Conservation (phyloP, 768 basidiomycete genomes). For the Boletus sp. region DNA sequence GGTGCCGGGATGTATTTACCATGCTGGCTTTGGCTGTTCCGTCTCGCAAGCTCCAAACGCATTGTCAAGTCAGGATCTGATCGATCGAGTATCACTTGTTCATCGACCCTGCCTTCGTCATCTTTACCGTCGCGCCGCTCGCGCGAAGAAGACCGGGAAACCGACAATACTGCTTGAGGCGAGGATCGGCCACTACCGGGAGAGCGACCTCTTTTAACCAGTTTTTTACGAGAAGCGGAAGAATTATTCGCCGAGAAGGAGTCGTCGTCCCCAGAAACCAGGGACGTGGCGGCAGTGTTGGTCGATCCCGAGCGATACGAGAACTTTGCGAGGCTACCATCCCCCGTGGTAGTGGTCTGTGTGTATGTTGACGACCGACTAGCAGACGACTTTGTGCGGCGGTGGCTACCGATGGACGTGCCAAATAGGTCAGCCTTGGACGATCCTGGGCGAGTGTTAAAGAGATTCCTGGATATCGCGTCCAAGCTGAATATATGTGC, state of each 20-base stretch:
- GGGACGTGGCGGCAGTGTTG: slow-evolving; percentile 57
- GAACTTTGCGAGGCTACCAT: slow-evolving; percentile 68
- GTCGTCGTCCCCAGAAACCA: slow-evolving; percentile 62
- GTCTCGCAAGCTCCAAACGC: slow-evolving; percentile 77
- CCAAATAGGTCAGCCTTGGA: slow-evolving; percentile 75
- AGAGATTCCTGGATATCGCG: slow-evolving; percentile 85
- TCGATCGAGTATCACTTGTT: slow-evolving; percentile 46
- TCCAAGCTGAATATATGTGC: slow-evolving; percentile 89
- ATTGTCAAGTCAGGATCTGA: slow-evolving; percentile 75
- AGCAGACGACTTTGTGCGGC: slow-evolving; percentile 57
- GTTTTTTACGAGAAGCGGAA: slow-evolving; percentile 46
- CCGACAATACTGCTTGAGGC: slow-evolving; percentile 32
- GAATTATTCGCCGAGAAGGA: slow-evolving; percentile 42
- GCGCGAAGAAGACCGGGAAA: slow-evolving; percentile 44
- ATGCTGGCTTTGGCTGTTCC: slow-evolving; percentile 78
- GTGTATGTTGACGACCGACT: slow-evolving; percentile 75
- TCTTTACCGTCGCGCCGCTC: slow-evolving; percentile 38
- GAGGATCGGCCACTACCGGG: slow-evolving; percentile 36
- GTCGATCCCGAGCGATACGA: slow-evolving; percentile 71
- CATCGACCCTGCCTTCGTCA: slow-evolving; percentile 44
- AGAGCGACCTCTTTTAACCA: slow-evolving; percentile 46
- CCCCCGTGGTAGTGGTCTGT: slow-evolving; percentile 62
- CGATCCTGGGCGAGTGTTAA: slow-evolving; percentile 65
- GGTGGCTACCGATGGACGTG: slow-evolving; percentile 64
- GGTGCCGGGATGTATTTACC: slow-evolving; percentile 40